phyloP scores from a whole-genome alignment of 208 protist genomes.

The Wallacemonas sp. region DNA sequence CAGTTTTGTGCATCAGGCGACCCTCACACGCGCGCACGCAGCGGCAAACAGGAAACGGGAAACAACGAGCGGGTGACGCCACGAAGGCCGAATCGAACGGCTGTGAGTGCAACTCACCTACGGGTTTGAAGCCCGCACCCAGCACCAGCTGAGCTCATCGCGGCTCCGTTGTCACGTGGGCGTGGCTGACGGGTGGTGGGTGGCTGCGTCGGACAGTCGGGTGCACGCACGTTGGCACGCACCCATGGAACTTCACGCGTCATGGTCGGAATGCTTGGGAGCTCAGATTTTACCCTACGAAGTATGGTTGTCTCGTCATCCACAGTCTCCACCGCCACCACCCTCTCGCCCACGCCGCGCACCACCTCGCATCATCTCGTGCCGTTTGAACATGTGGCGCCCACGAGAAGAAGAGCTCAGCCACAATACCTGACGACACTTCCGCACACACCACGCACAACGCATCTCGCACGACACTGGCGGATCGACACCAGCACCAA shows the following conservation, averaged over 20 bases:
- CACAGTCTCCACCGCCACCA: too few species aligned
- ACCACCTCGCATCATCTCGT: constrained; percentile 4
- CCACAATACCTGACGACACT: constrained; percentile 11
- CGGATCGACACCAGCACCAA: constrained; percentile 10
- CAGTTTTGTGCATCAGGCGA: constrained; percentile 10
- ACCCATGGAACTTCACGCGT: background rate
- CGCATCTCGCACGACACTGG: constrained; percentile 10
- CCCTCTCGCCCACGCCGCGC: too few species aligned
- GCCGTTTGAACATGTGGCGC: constrained; percentile 9
- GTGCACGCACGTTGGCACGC: background rate
- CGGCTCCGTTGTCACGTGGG: too few species aligned
- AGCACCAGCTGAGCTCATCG: constrained; percentile 91
- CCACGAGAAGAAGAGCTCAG: constrained; percentile 3
- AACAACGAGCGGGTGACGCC: constrained; percentile 33
- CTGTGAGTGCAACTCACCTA: constrained; percentile 92
- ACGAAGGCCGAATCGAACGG: constrained; percentile 93
- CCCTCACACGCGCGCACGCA: background rate
- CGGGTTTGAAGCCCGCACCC: constrained; percentile 92
- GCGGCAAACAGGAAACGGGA: background rate
- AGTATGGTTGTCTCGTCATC: constrained; percentile 7
- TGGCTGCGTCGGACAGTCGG: background rate
- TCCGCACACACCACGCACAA: background rate
- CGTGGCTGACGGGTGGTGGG: too few species aligned
- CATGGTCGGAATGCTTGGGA: constrained; percentile 7
- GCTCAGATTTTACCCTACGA: constrained; percentile 8